phyloP scores from a whole-genome alignment of 352 stramenopile species.

The Sclerospora graminicola region DNA sequence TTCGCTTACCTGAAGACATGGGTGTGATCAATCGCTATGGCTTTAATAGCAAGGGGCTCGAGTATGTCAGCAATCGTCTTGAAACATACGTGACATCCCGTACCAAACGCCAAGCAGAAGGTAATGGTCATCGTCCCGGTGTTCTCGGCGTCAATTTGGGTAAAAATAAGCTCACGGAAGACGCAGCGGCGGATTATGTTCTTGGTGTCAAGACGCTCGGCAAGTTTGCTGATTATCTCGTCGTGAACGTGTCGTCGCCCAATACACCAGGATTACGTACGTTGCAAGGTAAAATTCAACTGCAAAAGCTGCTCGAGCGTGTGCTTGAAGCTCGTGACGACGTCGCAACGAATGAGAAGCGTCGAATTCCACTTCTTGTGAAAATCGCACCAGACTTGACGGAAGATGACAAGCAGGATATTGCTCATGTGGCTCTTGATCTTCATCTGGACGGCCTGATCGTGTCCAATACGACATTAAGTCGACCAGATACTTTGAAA shows the following conservation, averaged over 20 bases:
- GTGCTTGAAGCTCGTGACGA: slow-evolving; percentile 62
- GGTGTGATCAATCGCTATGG: slow-evolving; percentile 98
- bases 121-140: slow-evolving; percentile 41
- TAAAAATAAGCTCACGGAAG: slow-evolving; percentile 94
- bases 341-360: slow-evolving; percentile 40
- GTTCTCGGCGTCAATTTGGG: slow-evolving; percentile 95
- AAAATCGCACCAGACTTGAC: slow-evolving; percentile 97
- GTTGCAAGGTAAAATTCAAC: slow-evolving; percentile 68
- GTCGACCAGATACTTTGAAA: slow-evolving; percentile 72
- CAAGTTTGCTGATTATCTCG: slow-evolving; percentile 94
- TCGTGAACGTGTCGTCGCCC: slow-evolving; percentile 96
- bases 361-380: slow-evolving; percentile 88
- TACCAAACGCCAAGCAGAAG: slow-evolving; percentile 12
- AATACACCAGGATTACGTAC: slow-evolving; percentile 89
- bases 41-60: slow-evolving; percentile 93
- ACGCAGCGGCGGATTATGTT: slow-evolving; percentile 84
- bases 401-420: slow-evolving; percentile 91
- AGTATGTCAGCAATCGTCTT: slow-evolving; percentile 63
- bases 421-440: slow-evolving; percentile 84
- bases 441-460: slow-evolving; percentile 92
- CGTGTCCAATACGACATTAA: slow-evolving; percentile 95
- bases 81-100: slow-evolving; percentile 40
- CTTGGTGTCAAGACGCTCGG: slow-evolving; percentile 85
- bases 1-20: slow-evolving; percentile 89
- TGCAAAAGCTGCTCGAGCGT: slow-evolving; percentile 65